Percentiles rank a stretch among this genome's conserved stretches.
Conservation (phyloP, 2,329 filamentous ascomycete genomes). For the Fusarium udum region DNA sequence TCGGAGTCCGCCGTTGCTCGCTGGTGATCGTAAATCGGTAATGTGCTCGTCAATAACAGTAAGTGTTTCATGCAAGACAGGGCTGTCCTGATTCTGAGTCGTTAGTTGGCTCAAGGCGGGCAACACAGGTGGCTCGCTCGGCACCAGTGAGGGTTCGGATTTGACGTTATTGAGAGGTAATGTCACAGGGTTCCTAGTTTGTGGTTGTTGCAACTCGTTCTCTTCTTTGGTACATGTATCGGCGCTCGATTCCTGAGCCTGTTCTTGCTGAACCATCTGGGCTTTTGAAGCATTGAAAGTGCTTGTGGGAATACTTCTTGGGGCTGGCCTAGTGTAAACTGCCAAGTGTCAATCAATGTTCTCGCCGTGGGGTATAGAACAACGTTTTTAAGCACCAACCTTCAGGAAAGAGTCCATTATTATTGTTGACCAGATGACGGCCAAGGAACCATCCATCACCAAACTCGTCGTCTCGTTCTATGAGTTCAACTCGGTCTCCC, state of each 20-base stretch:
- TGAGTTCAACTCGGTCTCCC: constrained; percentile 83
- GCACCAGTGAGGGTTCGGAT: constrained; percentile 38
- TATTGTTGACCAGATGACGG: constrained; percentile 76
- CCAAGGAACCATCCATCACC: constrained; percentile 88
- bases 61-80: constrained; percentile 91
- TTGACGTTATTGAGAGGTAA: constrained; percentile 58
- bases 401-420: constrained; percentile 84
- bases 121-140: constrained; percentile 42
- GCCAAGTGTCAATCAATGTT: constrained; percentile 36
- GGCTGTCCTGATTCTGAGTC: constrained; percentile 62
- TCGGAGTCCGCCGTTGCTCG: constrained; percentile 62
- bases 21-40: constrained; percentile 76
- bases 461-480: constrained; percentile 89
- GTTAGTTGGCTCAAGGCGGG: constrained; percentile 50
- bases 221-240: constrained; percentile 43
- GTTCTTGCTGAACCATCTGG: constrained; percentile 45
- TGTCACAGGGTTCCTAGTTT: constrained; percentile 52
- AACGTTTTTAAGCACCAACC: constrained; percentile 59
- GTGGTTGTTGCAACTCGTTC: constrained; percentile 46
- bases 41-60: constrained; percentile 98
- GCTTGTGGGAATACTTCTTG: constrained; percentile 53
- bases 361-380: constrained; percentile 15
- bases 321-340: constrained; percentile 71
- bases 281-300: constrained; percentile 46
- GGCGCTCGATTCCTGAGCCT: constrained; percentile 40